These are phyloP conservation scores for Domatiomyces catenatus DNA, from an alignment of 2,329 filamentous ascomycete species.

Conservation along the genomic window DNA sequence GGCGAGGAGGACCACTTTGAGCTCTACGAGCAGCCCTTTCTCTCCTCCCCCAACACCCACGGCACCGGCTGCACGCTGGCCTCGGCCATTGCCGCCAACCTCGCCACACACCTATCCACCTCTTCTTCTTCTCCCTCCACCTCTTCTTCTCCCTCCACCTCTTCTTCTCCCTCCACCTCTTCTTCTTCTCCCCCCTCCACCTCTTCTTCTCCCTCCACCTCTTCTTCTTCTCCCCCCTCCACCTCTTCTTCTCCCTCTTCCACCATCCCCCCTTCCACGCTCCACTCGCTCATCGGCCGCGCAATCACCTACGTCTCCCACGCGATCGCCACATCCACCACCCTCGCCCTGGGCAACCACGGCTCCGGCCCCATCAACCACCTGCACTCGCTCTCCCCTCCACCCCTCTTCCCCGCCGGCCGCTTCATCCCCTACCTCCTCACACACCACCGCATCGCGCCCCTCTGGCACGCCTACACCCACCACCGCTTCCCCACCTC, in stretches of 20 bases:
- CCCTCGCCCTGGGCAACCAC: conserved; percentile 30
- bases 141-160: conserved; percentile 21
- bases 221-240: conserved; percentile 19
- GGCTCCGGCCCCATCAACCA: conserved; percentile 53
- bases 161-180: background rate
- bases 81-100: conserved; percentile 52
- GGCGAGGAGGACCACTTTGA: conserved; percentile 29
- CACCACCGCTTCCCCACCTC: conserved; percentile 69
- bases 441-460: conserved; percentile 55
- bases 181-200: background rate
- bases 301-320: conserved; percentile 47
- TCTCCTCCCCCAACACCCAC: conserved; percentile 67
- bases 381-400: conserved; percentile 45
- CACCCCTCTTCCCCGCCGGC: conserved; percentile 45
- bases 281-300: conserved; percentile 23
- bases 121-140: too few relatives aligned
- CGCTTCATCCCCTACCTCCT: conserved; percentile 74
- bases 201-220: too few relatives aligned
- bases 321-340: conserved; percentile 40
- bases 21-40: conserved; percentile 54
- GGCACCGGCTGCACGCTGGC: conserved; percentile 90
- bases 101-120: conserved; percentile 25
- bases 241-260: conserved; percentile 24
- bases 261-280: conserved; percentile 22
- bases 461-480: conserved; percentile 59